Base-by-base conservation (phyloP, 805 yeast species). In the Grigorovia humatica region DNA sequence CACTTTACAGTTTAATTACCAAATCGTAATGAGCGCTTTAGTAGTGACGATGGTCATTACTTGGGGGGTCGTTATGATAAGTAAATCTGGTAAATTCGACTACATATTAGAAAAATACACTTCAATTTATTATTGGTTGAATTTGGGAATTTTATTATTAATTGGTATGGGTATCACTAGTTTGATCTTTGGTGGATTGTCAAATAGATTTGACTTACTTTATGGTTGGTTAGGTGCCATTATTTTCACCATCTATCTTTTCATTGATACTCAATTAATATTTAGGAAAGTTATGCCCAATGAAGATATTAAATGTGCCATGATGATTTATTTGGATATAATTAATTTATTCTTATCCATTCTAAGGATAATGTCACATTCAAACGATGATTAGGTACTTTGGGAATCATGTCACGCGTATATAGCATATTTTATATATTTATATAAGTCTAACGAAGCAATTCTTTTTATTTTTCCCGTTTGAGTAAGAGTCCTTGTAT, bases 281-380 rank as follows among this genome's bases (percentile, higher is more conserved):
- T 76, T 88, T 80, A 81, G 83, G 62, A 81, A 79, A 52, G 80
- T 74, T 58, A 83, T 82, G 60, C 82, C 88, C 44, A 96, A 88
- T 58, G 96, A 89, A 58, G 96, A 87, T 61, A 77, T 88, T n/a
- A 76, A 80, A 43, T 91, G 95, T 49, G 80, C 91, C 15, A 80
- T 89, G 63, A 71, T 79, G 58, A 74, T 89, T 55, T 88, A 89
- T 66, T 75, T 88, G 73, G 96, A 88, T 65, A 78, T 88, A 47
- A 73, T 89, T 68, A 88, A 88, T 69, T 74, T 88, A 69, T 89
- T 88, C 72, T 65, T 88, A 56, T 81, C 79, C 68, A 81, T 89
- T 54, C 75, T 88, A 64, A 74, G 95, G 55, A 76, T 88, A 43
- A 69, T 87, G 58, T 9, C 59, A 57, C 52, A 56, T 51, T 56